Percentiles rank a stretch among this genome's conserved stretches.
Conservation (phyloP, 805 yeast species). For the Naumovozyma dairenensis region DNA sequence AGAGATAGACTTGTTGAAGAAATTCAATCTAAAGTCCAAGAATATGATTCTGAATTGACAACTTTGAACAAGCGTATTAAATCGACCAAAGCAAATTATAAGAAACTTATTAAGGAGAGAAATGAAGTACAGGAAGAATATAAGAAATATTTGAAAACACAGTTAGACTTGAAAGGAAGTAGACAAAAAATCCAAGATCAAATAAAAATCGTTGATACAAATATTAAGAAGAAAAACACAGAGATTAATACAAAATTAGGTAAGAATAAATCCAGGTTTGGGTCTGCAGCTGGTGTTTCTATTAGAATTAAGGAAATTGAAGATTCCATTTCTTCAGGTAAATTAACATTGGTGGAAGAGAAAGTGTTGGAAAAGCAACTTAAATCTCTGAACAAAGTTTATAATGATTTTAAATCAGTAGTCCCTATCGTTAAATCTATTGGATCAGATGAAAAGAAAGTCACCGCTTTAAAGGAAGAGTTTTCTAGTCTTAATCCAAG, state of each 20-base stretch:
- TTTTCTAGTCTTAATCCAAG: slow-evolving; percentile 43
- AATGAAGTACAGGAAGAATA: slow-evolving; percentile 34
- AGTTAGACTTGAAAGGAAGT: slow-evolving; percentile 34
- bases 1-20: no score
- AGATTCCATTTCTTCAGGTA: slow-evolving; percentile 61
- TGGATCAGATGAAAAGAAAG: slow-evolving; percentile 65
- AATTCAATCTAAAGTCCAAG: no score
- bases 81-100: no score
- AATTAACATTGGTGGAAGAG: slow-evolving; percentile 79
- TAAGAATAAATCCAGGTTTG: slow-evolving; percentile 32
- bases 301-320: slow-evolving; percentile 54
- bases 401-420: slow-evolving; percentile 62
- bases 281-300: slow-evolving; percentile 43
- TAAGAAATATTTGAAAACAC: slow-evolving; percentile 33
- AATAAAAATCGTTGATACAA: slow-evolving; percentile 56
- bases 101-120: background rate
- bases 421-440: slow-evolving; percentile 66
- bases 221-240: slow-evolving; percentile 59
- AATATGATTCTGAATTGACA: no score
- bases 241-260: slow-evolving; percentile 36
- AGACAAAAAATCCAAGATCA: slow-evolving; percentile 44
- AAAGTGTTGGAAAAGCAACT: slow-evolving; percentile 78
- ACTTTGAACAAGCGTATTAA: no score
- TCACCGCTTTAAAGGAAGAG: slow-evolving; percentile 60
- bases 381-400: slow-evolving; percentile 64